Base-by-base conservation (phyloP, 1,139 yeast species). In the Hemisphaericaspora subhashii region DNA sequence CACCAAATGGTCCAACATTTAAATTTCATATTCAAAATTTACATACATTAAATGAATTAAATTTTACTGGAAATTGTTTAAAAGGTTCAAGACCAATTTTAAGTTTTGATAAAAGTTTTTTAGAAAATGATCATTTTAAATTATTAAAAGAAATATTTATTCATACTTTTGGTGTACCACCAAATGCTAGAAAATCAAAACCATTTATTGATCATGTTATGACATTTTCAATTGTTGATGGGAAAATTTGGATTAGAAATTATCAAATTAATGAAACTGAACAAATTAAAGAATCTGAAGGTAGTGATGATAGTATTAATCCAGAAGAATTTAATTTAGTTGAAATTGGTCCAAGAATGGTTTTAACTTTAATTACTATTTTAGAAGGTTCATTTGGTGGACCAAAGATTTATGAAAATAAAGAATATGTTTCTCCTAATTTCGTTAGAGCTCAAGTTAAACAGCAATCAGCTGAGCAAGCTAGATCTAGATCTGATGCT, bases 331-430 rank as follows among this genome's bases (percentile, higher is more conserved):
- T 86, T 45, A 80, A 86, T 25, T 73, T 92, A 55, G 86, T 94
- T 45, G 99, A 92, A 70, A 89, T 92, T 52, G 99, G 99, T 3
- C 99, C 99, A 39, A 79, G 99, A 60, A 83, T 90, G 53, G 98
- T 94, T 27, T 75, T 94, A 69, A 92, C 98, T 3, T 82, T 86
- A 51, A 90, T 92, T 52, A 84, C 95, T 45, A 83, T 92, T 38
- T 75, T 92, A 49, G 98, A 92, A 66, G 99, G 98, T 36, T 88
- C 98, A 2, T 94, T 92, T 57, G 95, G 97, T 41, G 98, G 99
- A 16, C 97, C 98, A 46, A 89, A 92, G 74, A 88, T 92, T 50
- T 92, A 87, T 67, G 98, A 92, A 60, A 92, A 92, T 72, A 90
- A 87, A 72, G 95, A 92, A 65, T 92, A 87, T 62, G 96, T 92